Evolutionary conservation across 768 basidiomycete species (phyloP), one percentile per base, ranked within the genome.

Genomic region (Grammothele lineata): DNA sequence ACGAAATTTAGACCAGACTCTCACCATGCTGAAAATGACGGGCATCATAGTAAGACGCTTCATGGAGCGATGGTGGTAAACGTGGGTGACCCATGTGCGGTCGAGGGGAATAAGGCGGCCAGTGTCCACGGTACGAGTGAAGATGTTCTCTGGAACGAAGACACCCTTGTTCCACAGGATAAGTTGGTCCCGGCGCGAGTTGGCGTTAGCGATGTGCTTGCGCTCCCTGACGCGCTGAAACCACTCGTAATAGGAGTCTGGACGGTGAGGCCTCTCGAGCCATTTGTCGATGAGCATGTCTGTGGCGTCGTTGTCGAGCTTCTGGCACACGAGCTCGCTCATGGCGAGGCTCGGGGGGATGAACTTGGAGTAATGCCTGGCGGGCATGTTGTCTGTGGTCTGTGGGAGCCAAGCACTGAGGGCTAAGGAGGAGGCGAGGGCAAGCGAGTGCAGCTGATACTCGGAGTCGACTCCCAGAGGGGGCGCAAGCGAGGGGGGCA

Each of bases 221-320:
- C 83, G 74, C 57, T 85, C 83, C 42, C 85, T 73, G 10, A 85
- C 76, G 47, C 77, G 78, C 52, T 72, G 73, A 56, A 88, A 88
- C 86, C 86, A 88, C 44, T 86, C 83, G 63, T 78, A 77, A 61
- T 87, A 87, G 37, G 80, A 75, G 68, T 86, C 83, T 52, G 84
- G 80, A 58, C 78, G 77, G 59, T 87, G 83, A 14, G 57, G 57
- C 1, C 57, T 50, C 60, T 87, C 84, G 37, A 88, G 81, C 86
- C 86, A 88, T 63, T 82, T 85, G 72, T 88, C 84, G 67, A 88
- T 87, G 56, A 88, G 80, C 69, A 80, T 73, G 68, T 86, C 83
- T 1, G 85, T 86, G 15, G 81, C 75, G 55, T 85, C 81, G 68
- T 85, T 80, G 66, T 85, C 83, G 47, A 88, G 74, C 5, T 83